Evolutionary conservation across 805 yeast species (phyloP).

Genomic region (Candida sphagnicola): DNA sequence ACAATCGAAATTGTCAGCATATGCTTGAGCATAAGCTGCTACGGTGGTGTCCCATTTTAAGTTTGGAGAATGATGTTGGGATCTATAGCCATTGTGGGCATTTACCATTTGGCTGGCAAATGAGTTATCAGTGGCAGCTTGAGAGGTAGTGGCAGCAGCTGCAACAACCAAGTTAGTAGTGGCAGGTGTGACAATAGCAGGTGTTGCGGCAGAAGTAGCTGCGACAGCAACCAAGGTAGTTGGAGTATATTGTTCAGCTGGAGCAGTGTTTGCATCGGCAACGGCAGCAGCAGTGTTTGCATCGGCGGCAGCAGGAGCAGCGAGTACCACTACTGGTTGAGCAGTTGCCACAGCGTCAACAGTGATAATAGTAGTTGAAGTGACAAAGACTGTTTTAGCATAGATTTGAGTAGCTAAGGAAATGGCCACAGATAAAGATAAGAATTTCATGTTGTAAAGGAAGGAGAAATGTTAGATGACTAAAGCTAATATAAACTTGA

Average conservation of each 20-base stretch:
- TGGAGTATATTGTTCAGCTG: too few species aligned
- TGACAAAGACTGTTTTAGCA: conserved; percentile 25
- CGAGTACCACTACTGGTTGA: conserved; percentile 1
- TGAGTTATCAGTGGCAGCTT: conserved; percentile 12
- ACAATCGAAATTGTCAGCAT: conserved; percentile 47
- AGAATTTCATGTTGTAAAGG: conserved; percentile 18
- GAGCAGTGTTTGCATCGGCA: conserved; percentile 4
- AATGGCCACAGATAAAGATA: conserved; percentile 14
- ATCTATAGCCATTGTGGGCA: conserved; percentile 60
- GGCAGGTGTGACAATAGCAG: conserved; percentile 16
- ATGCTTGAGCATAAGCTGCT: conserved; percentile 49
- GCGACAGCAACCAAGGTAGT: conserved; percentile 1
- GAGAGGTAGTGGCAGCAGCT: conserved; percentile 9
- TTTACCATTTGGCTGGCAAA: conserved; percentile 47
- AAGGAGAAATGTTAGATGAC: conserved; percentile 5
- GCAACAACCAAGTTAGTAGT: conserved; percentile 9
- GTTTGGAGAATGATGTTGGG: conserved; percentile 11
- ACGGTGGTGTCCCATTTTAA: conserved; percentile 44
- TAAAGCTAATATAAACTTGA: background rate
- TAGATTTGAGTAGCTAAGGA: conserved; percentile 7
- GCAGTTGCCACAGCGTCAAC: conserved; percentile 13
- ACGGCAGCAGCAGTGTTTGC: conserved; percentile 1
- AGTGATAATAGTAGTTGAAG: conserved; percentile 20
- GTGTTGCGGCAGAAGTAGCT: conserved; percentile 9
- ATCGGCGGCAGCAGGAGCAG: conserved; percentile 7